Evolutionary conservation across 2,329 filamentous ascomycete genomes (phyloP).

Genomic region (Trichophyton equinum): DNA sequence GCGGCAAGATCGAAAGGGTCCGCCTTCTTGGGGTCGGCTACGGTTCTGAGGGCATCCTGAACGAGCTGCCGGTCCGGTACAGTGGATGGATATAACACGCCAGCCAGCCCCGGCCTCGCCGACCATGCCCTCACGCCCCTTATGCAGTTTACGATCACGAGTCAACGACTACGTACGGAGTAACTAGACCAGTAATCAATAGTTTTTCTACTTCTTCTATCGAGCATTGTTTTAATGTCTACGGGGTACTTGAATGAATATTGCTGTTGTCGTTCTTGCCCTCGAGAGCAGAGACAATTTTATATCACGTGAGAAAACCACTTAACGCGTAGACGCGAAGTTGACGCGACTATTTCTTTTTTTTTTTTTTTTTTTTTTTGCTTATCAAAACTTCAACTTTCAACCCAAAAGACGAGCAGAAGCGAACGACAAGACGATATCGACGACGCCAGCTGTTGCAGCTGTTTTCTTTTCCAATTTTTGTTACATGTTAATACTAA

Average conservation of each 20-base stretch:
- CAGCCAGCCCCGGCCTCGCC: not conserved
- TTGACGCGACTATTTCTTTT: not conserved
- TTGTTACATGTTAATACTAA: not conserved
- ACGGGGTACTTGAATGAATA: not conserved
- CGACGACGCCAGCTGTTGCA: not conserved
- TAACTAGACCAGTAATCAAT: not conserved
- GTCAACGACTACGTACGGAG: not conserved
- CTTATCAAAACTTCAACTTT: not conserved
- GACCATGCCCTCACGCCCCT: not conserved
- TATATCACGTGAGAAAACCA: not conserved
- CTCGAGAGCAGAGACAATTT: not conserved
- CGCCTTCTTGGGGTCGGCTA: constrained; percentile 34
- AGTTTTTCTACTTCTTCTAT: not conserved
- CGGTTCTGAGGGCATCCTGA: constrained; percentile 34
- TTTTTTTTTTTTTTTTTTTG: not conserved
- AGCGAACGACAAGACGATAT: not conserved
- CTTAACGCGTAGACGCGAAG: not conserved
- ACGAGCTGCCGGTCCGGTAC: constrained; percentile 24
- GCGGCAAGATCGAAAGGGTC: constrained; percentile 35
- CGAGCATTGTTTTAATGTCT: not conserved
- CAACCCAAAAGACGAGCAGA: not conserved
- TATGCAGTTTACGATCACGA: not conserved
- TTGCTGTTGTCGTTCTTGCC: not conserved
- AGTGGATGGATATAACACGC: constrained; percentile 9
- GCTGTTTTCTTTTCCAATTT: not conserved